Evolutionary conservation across 768 basidiomycete species (phyloP), one percentile per base, ranked within the genome.

Genomic region (Tephrocybe rancida): DNA sequence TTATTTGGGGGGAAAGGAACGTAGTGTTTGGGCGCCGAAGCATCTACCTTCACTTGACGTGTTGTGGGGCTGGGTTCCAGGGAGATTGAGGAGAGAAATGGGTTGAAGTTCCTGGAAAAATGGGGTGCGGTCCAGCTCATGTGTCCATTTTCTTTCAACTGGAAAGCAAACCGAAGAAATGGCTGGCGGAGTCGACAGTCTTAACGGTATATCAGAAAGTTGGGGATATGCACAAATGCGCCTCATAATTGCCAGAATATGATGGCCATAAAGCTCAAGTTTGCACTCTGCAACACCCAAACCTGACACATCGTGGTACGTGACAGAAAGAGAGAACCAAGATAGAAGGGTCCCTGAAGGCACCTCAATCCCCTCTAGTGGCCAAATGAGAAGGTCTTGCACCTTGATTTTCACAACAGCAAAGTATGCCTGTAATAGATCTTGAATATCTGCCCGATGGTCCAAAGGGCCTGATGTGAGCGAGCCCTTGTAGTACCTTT

Each of bases 51-150:
- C n/a, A 45, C 19, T 22, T 44, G 43, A 22, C 29, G 34, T 22
- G 7, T 27, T 27, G n/a, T 25, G 6, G 21, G 35, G 11, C 3
- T 11, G 19, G 44, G 37, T 24, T 25, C 51, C n/a, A 46, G n/a
- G 27, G 26, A 38, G 18, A 8, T 13, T 39, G 5, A 52, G 27
- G n/a, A 30, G 43, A 52, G 44, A 38, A 13, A 52, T 7, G 18
- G 51, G 51, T 14, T 52, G 44, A 13, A 52, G 44, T 21, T 52
- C 51, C 5, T 35, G 51, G 21, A 26, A 18, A 39, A 52, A 44
- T 32, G 4, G 26, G 43, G 8, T 14, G 21, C 38, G 16, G 6
- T 37, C 35, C 9, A 7, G 35, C 5, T 5, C 35, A n/a, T 9
- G 16, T 13, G 35, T 9, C 35, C 7, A 37, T n/a, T 6, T n/a